phyloP scores from a whole-genome alignment of 352 stramenopile genomes.

The Phytophthora ramorum region DNA sequence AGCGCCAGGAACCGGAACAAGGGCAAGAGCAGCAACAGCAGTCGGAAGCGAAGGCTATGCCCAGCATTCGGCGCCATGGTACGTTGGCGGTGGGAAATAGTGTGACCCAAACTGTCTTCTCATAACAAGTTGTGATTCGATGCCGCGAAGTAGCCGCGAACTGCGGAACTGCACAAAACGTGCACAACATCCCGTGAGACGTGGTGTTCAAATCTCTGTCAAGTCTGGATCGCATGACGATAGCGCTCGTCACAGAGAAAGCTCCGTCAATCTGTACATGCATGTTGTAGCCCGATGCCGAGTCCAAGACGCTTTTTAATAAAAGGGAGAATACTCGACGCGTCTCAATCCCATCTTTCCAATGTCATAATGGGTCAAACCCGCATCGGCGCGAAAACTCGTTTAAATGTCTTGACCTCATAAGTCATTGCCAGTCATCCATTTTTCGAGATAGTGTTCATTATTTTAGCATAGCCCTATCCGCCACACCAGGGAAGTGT shows the following conservation, averaged over 20 bases:
- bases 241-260: not conserved
- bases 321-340: not conserved
- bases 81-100: constrained; percentile 8
- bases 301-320: too few species aligned
- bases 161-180: constrained; percentile 19
- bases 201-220: constrained; percentile 7
- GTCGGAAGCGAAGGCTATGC: constrained; percentile 1
- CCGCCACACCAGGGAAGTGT: constrained; percentile 17
- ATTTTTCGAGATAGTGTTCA: not conserved
- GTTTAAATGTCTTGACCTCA: not conserved
- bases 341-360: not conserved
- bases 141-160: constrained; percentile 12
- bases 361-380: not conserved
- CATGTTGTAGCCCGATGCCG: not conserved
- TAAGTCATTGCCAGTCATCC: constrained; percentile 21
- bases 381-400: not conserved
- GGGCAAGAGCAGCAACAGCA: constrained; percentile 16
- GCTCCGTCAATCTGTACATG: constrained; percentile 1
- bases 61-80: constrained; percentile 19
- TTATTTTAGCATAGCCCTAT: not conserved
- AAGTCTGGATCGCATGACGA: constrained; percentile 1
- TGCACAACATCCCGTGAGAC: constrained; percentile 29
- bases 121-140: constrained; percentile 5
- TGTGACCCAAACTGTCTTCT: constrained; percentile 12
- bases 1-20: constrained; percentile 42